Evolutionary conservation across 108 stramenopile genomes (phyloP), one percentile per base, ranked within the genome.

Genomic region (Schizochytrium sp.): DNA sequence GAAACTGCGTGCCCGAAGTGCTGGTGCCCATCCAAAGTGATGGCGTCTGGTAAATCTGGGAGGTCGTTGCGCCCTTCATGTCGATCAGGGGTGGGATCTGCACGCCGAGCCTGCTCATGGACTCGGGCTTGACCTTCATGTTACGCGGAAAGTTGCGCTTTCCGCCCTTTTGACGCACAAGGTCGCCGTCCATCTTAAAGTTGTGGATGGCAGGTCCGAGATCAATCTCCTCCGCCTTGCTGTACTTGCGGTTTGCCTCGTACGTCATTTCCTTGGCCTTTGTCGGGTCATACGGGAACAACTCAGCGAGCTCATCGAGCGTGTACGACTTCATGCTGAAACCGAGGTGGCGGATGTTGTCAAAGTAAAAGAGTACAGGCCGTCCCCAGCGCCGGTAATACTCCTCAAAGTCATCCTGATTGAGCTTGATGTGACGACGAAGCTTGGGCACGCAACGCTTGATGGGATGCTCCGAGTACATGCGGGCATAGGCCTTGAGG

Each of bases 91-190:
- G 76, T 18, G 76, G 76, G 48, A 47, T 53, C 51, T 83, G 48
- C 51, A 83, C 76, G n/a, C 76, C 76, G 51, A 83, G 76, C 48
- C 5, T 47, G 51, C 10, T 6, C 76, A 83, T 53, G 48, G 76
- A 83, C 76, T 83, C 76, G 12, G 76, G 76, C 76, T 83, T 83
- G 48, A 83, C 76, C 51, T 83, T 83, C 76, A 83, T 83, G 76
- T 83, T 83, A 16, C 76, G 76, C 18, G 76, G 76, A 83, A 83
- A 83, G 76, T 83, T 83, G 45, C 76, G 76, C n/a, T 53, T 47
- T 14, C 76, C 76, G 45, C 51, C 51, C 51, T 83, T 83, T 18
- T 69, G 63, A 23, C 76, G 76, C 8, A 83, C 76, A 23, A 83
- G 45, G 16, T 83, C 76, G 48, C 76, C 76, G 51, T 83, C 76